Conservation (phyloP, 1,284 basidiomycete genomes). For the Ganoderma resinaceum region DNA sequence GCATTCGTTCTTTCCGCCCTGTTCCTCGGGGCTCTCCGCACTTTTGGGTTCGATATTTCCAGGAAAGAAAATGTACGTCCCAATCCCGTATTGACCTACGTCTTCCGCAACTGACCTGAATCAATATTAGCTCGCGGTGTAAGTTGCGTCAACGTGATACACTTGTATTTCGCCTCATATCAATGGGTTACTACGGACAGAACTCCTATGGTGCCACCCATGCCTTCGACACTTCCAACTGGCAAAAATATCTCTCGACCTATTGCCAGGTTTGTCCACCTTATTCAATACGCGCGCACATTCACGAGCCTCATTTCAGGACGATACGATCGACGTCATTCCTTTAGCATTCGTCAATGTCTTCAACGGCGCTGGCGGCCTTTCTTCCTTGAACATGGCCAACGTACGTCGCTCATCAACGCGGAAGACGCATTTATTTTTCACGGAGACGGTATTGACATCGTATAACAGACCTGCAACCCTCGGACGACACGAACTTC, state of each 20-base stretch:
- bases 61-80: slow-evolving; percentile 38
- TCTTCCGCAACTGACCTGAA: neutral
- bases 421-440: neutral
- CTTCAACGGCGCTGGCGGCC: slow-evolving; percentile 60
- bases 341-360: slow-evolving; percentile 67
- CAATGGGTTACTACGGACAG: slow-evolving; percentile 50
- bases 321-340: slow-evolving; percentile 58
- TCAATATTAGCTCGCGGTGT: slow-evolving; percentile 7
- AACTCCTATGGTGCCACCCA: slow-evolving; percentile 65
- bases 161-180: slow-evolving; percentile 2
- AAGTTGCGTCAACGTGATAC: neutral
- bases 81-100: neutral
- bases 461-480: slow-evolving; percentile 52
- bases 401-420: slow-evolving; percentile 49
- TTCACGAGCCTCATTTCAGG: slow-evolving; percentile 34
- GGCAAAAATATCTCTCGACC: slow-evolving; percentile 54
- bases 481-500: slow-evolving; percentile 49
- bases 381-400: slow-evolving; percentile 66
- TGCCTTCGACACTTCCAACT: slow-evolving; percentile 48
- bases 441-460: neutral
- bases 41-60: slow-evolving; percentile 35
- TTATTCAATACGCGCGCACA: neutral
- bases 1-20: slow-evolving; percentile 25
- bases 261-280: slow-evolving; percentile 53
- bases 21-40: slow-evolving; percentile 22